Evolutionary conservation across 129 eudicot genomes (phyloP), one percentile per base, ranked within the genome.

Genomic region (Ambrosia artemisiifolia): DNA sequence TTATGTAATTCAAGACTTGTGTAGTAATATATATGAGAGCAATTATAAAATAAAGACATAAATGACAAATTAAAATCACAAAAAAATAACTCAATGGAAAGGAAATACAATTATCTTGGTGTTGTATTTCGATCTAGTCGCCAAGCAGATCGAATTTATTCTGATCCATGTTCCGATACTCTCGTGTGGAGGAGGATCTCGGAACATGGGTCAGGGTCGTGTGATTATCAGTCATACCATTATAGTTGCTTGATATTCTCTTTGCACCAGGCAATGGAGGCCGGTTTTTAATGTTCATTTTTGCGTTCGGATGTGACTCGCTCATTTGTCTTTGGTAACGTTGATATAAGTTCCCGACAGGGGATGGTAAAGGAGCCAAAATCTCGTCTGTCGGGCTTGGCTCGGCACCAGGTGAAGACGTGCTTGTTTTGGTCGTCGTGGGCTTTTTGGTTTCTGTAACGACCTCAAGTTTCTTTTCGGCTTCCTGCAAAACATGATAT

Each of bases 161-260:
- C 24, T 65, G 67, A 47, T 77, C 88, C 73, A 56, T 54, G 49
- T 71, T 75, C 33, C 88, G 56, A 53, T 50, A 79, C 42, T 88
- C 95, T 78, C 89, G 80, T 19, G 87, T 78, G 13, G 95, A 88
- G 2, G 79, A 77, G 5, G 95, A 88, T 72, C 91, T 85, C 17
- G 81, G 83, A 30, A 82, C 82, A 51, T 59, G 78, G 73, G 74
- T 75, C 35, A 72, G 42, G 65, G 68, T 78, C 24, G 70, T 30
- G 68, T 76, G 61, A 48, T 60, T 60, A 20, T 79, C 86, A 4
- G 28, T 63, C 63, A 73, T 67, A 42, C 57, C 61, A 20, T 44
- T 55, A 42, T 81, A 75, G 61, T 72, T 81, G 40, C 38, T 63
- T 2, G 82, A 74, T 57, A 73, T 66, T 50, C 84, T 79, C 61